Evolutionary conservation across 257 asterid species (phyloP).

Genomic region (Solanum pimpinellifolium): DNA sequence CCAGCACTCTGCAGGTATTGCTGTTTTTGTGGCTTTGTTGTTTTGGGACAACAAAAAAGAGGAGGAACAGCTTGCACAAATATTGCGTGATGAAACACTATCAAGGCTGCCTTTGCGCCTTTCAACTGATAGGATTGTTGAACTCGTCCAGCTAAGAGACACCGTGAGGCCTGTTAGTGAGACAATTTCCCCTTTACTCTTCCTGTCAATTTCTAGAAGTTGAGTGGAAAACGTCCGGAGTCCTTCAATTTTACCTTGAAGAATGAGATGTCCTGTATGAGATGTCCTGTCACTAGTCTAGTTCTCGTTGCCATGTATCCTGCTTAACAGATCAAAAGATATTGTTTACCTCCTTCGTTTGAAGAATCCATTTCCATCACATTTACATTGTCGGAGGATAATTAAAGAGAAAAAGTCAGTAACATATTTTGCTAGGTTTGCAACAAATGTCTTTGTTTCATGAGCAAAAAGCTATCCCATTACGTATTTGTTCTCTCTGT

Average conservation of each 20-base stretch:
- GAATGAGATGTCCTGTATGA: neutral
- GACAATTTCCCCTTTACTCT: conserved; percentile 5
- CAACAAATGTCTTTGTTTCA: neutral
- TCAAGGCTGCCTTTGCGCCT: conserved; percentile 94
- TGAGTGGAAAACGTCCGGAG: neutral
- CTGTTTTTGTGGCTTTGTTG: conserved; percentile 62
- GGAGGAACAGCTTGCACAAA: conserved; percentile 89
- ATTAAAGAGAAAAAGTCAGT: neutral
- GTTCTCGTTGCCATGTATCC: neutral
- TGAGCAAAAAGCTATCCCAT: neutral
- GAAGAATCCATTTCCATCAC: neutral
- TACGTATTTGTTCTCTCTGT: neutral
- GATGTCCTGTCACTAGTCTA: neutral
- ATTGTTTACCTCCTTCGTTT: neutral
- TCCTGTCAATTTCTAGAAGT: neutral
- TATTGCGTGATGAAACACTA: conserved; percentile 72
- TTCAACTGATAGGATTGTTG: conserved; percentile 86
- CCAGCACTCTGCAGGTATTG: conserved; percentile 83
- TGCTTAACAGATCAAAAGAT: neutral
- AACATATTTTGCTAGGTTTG: neutral
- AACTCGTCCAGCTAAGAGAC: conserved; percentile 92
- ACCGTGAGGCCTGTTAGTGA: conserved; percentile 88
- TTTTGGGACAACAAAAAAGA: conserved; percentile 93
- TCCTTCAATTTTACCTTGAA: neutral
- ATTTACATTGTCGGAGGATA: neutral